Evolutionary conservation across 2,329 filamentous ascomycete species (phyloP).

Genomic region (Leptographium lundbergii): DNA sequence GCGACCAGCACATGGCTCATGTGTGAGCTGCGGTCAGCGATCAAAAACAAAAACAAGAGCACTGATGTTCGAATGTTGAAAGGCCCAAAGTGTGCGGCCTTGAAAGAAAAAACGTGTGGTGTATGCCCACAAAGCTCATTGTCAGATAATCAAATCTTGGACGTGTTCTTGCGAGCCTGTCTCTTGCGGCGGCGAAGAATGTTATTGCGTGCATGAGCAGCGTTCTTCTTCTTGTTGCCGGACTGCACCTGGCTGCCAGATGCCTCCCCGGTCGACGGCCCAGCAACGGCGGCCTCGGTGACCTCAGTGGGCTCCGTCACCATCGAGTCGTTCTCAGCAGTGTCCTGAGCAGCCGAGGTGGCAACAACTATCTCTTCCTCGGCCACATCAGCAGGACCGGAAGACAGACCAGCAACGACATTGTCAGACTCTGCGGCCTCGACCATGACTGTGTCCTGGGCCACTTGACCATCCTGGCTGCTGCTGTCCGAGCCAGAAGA

Average conservation of each 20-base stretch:
- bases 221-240: not conserved
- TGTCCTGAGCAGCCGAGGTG: not conserved
- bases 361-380: not conserved
- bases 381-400: not conserved
- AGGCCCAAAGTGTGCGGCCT: not conserved
- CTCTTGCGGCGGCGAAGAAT: not conserved
- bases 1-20: not conserved
- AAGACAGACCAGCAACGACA: not conserved
- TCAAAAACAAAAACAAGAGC: not conserved
- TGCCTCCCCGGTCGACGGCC: not conserved
- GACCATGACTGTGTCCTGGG: not conserved
- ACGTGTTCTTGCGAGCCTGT: not conserved
- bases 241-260: not conserved
- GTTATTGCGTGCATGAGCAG: not conserved
- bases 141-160: not conserved
- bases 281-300: not conserved
- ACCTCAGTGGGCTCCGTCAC: not conserved
- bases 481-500: too few relatives aligned
- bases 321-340: not conserved
- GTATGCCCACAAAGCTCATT: not conserved
- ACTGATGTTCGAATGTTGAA: not conserved
- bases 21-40: not conserved
- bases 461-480: not conserved
- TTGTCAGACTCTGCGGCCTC: not conserved
- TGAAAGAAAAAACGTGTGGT: not conserved